phyloP scores from a whole-genome alignment of 768 basidiomycete species.

The Symmetrospora coprosmae region DNA sequence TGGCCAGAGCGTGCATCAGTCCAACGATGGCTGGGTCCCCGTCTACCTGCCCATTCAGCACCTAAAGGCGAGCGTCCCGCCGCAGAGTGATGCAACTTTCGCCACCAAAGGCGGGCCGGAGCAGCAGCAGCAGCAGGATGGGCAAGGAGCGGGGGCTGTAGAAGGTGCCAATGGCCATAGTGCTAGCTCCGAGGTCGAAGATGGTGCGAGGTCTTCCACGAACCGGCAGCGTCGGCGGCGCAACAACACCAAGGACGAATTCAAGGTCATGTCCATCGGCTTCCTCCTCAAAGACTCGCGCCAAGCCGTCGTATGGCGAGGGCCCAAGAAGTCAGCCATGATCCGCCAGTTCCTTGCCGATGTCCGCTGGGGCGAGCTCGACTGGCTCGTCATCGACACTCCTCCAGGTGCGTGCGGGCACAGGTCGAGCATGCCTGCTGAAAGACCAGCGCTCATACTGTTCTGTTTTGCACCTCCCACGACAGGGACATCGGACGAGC shows the following conservation, averaged over 20 bases:
- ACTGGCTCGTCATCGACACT: conserved; percentile 86
- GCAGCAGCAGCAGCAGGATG: conserved; percentile 5
- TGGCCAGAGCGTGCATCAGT: conserved; percentile 76
- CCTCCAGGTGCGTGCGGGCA: conserved; percentile 63
- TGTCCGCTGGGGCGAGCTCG: conserved; percentile 86
- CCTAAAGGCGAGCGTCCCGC: conserved; percentile 45
- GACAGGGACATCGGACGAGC: conserved; percentile 96
- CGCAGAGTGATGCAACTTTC: neutral
- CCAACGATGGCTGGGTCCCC: conserved; percentile 96
- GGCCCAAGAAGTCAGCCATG: conserved; percentile 98
- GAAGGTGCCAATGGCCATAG: neutral
- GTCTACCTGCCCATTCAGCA: conserved; percentile 53
- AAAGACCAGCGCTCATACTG: conserved; percentile 9
- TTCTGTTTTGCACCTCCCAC: neutral
- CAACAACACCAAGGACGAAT: conserved; percentile 40
- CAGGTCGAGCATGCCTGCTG: no score
- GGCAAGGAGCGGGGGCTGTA: neutral
- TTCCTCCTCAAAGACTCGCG: conserved; percentile 78
- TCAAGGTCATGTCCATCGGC: conserved; percentile 93
- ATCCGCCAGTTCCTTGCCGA: conserved; percentile 87
- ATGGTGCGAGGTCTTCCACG: no score
- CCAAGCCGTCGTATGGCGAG: conserved; percentile 94
- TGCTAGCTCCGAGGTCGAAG: no score
- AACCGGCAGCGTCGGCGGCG: no score
- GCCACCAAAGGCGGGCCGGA: neutral